A percentile compares a stretch with the other conserved stretches of the same genome.
Evolutionary conservation across 2,329 filamentous ascomycete species (phyloP).

Genomic region (Apiospora koreana): DNA sequence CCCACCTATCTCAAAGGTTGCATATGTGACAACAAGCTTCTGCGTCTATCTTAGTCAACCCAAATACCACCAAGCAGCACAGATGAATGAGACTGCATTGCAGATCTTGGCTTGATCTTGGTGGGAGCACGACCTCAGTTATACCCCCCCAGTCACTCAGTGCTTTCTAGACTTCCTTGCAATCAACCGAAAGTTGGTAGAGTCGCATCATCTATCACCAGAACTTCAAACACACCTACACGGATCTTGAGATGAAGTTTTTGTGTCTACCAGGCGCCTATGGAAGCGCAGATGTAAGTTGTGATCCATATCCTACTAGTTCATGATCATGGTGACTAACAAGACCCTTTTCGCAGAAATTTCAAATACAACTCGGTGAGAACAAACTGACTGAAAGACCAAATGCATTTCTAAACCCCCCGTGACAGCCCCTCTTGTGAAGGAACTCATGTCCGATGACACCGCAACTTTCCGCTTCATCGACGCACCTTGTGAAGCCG

Average conservation of each 20-base stretch:
- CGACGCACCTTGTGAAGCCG: not conserved
- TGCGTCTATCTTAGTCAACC: not conserved
- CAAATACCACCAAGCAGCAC: not conserved
- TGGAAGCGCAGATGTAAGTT: constrained; percentile 27
- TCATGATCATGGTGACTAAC: not conserved
- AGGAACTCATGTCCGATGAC: constrained; percentile 46
- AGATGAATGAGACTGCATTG: not conserved
- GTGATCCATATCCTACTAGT: not conserved
- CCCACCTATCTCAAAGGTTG: not conserved
- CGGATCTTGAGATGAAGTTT: constrained; percentile 26
- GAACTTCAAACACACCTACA: too few species aligned
- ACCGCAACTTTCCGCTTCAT: constrained; percentile 23
- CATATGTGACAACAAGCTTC: not conserved
- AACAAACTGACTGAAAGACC: not conserved
- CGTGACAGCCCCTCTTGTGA: constrained; percentile 48
- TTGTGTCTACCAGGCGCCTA: constrained; percentile 32
- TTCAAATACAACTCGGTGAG: constrained; percentile 17
- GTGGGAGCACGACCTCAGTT: not conserved
- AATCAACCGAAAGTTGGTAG: not conserved
- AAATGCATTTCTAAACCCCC: not conserved
- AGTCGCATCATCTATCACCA: not conserved
- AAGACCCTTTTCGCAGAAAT: not conserved
- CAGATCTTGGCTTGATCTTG: not conserved
- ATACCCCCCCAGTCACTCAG: not conserved
- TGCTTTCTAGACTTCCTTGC: not conserved